phyloP scores from a whole-genome alignment of 2,329 filamentous ascomycete genomes.

The Teratosphaeriaceae sp. region DNA sequence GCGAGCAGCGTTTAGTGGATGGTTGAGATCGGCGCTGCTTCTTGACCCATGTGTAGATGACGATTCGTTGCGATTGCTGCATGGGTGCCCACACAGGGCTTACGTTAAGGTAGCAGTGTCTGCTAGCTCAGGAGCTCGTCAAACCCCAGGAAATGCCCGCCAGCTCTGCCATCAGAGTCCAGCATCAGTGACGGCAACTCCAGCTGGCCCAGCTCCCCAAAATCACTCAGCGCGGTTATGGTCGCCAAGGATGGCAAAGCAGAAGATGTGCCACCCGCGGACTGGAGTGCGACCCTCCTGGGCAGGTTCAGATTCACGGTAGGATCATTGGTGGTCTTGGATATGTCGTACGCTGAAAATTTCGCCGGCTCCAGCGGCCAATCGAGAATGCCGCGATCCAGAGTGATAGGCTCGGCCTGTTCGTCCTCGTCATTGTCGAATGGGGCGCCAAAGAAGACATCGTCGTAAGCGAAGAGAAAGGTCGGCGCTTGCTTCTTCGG shows the following conservation, averaged over 20 bases:
- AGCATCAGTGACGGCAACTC: slow-evolving; percentile 24
- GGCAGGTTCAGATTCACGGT: slow-evolving; percentile 21
- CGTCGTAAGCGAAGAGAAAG: slow-evolving; percentile 20
- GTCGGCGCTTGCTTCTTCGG: slow-evolving; percentile 6
- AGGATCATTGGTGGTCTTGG: slow-evolving; percentile 16
- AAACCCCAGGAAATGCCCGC: slow-evolving; percentile 15
- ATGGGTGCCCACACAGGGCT: too few species aligned
- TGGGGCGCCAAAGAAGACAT: slow-evolving; percentile 23
- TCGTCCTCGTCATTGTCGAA: slow-evolving; percentile 18
- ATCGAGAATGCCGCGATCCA: slow-evolving; percentile 31
- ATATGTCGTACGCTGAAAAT: background rate
- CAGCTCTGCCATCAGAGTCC: slow-evolving; percentile 12
- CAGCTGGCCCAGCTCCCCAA: slow-evolving; percentile 15
- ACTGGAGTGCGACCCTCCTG: slow-evolving; percentile 3
- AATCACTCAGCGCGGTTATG: slow-evolving; percentile 11
- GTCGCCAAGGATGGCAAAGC: slow-evolving; percentile 16
- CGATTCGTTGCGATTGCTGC: too few species aligned
- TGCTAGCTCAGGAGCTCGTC: slow-evolving; percentile 18
- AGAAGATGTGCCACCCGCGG: background rate
- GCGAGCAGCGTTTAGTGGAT: too few species aligned
- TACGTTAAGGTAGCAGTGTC: too few species aligned
- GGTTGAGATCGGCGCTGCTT: too few species aligned
- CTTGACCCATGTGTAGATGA: too few species aligned
- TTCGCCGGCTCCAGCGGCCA: slow-evolving; percentile 14
- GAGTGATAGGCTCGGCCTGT: slow-evolving; percentile 23